These are phyloP conservation scores for Lyophyllum atratum DNA, from an alignment of 768 basidiomycete genomes.

Conservation along the genomic window DNA sequence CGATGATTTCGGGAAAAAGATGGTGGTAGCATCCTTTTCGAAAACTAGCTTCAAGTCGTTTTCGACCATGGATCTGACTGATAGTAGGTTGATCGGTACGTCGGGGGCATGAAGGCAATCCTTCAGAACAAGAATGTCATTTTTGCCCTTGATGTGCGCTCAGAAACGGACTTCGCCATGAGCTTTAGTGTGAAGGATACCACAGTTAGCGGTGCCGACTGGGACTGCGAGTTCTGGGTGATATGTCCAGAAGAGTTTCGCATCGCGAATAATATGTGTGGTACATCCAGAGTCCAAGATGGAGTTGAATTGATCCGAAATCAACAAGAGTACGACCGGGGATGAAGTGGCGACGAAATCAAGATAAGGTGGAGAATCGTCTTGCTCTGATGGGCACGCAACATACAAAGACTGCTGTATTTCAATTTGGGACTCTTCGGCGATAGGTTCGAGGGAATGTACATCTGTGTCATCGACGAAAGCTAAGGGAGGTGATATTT, in stretches of 20 bases:
- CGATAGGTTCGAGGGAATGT: neutral
- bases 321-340: neutral
- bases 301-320: neutral
- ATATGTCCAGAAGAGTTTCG: conserved; percentile 16
- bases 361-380: neutral
- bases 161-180: conserved; percentile 16
- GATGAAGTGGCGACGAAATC: neutral
- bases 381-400: neutral
- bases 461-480: neutral
- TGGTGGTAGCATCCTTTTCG: neutral
- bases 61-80: conserved; percentile 19
- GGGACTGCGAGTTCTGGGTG: neutral
- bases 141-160: neutral
- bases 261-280: conserved; percentile 19
- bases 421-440: neutral
- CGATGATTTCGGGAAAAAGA: neutral
- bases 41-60: conserved; percentile 8
- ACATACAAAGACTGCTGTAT: neutral
- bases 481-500: neutral
- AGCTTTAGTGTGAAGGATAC: conserved; percentile 3
- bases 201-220: conserved; percentile 23
- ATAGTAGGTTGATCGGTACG: conserved; percentile 24
- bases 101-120: conserved; percentile 26
- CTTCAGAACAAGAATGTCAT: conserved; percentile 6
- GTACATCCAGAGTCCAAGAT: conserved; percentile 24